Percentiles rank a stretch among this genome's conserved stretches.
phyloP scores from a whole-genome alignment of 2,329 filamentous ascomycete species.

The Bipolaris sorokiniana region DNA sequence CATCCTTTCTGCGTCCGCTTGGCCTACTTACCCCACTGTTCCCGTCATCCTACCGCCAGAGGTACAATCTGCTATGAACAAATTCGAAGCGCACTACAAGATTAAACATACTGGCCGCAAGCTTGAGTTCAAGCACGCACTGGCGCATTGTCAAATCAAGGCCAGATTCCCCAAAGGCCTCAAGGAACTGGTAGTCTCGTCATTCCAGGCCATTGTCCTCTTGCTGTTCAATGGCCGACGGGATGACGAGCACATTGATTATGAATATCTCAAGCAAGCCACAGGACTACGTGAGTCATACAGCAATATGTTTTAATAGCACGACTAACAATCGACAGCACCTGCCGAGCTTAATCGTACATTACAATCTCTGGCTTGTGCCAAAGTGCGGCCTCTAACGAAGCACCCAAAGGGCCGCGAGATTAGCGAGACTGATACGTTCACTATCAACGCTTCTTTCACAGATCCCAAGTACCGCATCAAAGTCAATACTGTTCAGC shows the following conservation, averaged over 20 bases:
- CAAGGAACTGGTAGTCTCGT: slow-evolving; percentile 90
- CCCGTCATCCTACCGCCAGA: slow-evolving; percentile 75
- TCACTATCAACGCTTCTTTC: slow-evolving; percentile 80
- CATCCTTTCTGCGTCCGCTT: slow-evolving; percentile 88
- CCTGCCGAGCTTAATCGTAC: slow-evolving; percentile 85
- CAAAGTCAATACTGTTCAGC: slow-evolving; percentile 98
- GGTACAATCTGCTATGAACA: slow-evolving; percentile 76
- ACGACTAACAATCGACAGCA: slow-evolving; percentile 50
- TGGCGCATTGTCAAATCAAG: slow-evolving; percentile 88
- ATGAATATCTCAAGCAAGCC: slow-evolving; percentile 74
- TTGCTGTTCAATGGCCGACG: slow-evolving; percentile 82
- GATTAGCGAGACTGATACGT: slow-evolving; percentile 78
- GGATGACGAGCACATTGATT: slow-evolving; percentile 69
- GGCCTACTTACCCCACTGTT: slow-evolving; percentile 88
- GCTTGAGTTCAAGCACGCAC: slow-evolving; percentile 87
- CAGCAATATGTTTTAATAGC: too few species aligned
- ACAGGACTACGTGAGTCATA: slow-evolving; percentile 70
- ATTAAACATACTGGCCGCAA: slow-evolving; percentile 86
- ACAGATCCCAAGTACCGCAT: slow-evolving; percentile 82
- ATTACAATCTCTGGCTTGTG: slow-evolving; percentile 92
- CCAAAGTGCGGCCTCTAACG: slow-evolving; percentile 79
- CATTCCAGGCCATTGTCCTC: slow-evolving; percentile 89
- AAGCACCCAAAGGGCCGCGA: slow-evolving; percentile 89
- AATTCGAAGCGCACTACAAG: slow-evolving; percentile 86
- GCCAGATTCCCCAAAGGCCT: slow-evolving; percentile 78